A percentile compares a stretch with the other conserved stretches of the same genome.
These are phyloP conservation scores for Cucurbita moschata DNA, from an alignment of 306 rosid genomes.

Conservation along the genomic window DNA sequence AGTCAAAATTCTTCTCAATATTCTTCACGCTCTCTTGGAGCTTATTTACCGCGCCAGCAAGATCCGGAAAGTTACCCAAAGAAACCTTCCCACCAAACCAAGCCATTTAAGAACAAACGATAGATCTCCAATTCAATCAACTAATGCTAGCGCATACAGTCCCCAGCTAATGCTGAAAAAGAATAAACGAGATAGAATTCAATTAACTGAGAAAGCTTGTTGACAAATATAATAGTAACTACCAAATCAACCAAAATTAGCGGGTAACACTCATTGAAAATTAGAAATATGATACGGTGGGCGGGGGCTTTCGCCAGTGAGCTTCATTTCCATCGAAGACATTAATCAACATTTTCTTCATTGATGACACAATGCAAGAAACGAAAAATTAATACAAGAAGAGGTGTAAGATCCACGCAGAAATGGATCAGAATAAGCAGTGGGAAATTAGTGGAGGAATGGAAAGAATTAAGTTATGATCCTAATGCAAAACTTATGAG, in stretches of 20 bases:
- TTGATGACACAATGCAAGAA: neutral
- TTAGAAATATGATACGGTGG: neutral
- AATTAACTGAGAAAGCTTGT: neutral
- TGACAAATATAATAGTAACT: neutral
- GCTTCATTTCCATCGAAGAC: neutral
- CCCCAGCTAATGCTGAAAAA: conserved; percentile 7
- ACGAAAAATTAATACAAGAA: neutral
- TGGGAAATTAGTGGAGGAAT: neutral
- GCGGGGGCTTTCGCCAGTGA: neutral
- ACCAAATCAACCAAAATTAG: neutral
- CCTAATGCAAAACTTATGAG: neutral
- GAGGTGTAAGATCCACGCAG: neutral
- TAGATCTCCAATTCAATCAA: conserved; percentile 12
- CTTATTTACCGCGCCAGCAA: conserved; percentile 96
- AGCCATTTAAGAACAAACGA: conserved; percentile 49
- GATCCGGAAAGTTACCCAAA: conserved; percentile 87
- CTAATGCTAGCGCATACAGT: conserved; percentile 17
- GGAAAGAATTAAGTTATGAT: neutral
- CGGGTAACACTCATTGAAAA: neutral
- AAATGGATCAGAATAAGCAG: neutral
- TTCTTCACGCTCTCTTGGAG: conserved; percentile 97
- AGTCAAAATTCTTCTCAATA: conserved; percentile 93
- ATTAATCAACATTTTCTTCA: neutral
- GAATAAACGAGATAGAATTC: neutral
- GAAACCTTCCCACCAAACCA: conserved; percentile 78